Percentiles rank a stretch among this genome's conserved stretches.
Evolutionary conservation across 2,329 filamentous ascomycete genomes (phyloP).

Genomic region (Aquanectria penicillioides): DNA sequence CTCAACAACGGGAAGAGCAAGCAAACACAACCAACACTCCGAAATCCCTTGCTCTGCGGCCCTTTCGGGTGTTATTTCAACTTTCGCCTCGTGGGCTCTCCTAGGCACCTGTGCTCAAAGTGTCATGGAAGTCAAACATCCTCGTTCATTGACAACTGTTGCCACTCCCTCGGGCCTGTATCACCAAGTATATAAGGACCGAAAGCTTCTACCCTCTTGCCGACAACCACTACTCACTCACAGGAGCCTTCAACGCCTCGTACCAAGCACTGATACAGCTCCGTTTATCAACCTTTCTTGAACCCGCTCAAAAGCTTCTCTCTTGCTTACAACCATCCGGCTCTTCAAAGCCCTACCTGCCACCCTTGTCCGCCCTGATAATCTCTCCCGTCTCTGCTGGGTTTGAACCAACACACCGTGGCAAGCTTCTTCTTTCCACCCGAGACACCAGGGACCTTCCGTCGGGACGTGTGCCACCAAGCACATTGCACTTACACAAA

Average conservation of each 20-base stretch:
- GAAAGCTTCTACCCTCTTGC: conserved; percentile 27
- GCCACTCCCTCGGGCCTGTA: conserved; percentile 39
- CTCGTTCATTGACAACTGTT: conserved; percentile 35
- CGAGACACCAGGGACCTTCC: conserved; percentile 33
- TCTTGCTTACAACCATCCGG: conserved; percentile 2
- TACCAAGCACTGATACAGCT: background rate
- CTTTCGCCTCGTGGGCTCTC: conserved; percentile 39
- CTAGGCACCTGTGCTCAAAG: conserved; percentile 39
- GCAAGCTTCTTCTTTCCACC: conserved; percentile 31
- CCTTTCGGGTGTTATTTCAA: conserved; percentile 41
- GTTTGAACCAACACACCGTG: conserved; percentile 24
- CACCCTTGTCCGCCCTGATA: conserved; percentile 1
- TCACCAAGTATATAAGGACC: conserved; percentile 43
- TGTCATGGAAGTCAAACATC: conserved; percentile 42
- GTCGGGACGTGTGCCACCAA: conserved; percentile 33
- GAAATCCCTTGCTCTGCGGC: conserved; percentile 33
- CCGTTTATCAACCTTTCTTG: conserved; percentile 4
- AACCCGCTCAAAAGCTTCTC: background rate
- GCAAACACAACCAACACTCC: conserved; percentile 39
- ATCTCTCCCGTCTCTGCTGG: background rate
- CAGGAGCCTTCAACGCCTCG: conserved; percentile 24
- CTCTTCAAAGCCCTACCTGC: background rate
- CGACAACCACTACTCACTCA: conserved; percentile 31
- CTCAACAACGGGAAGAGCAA: conserved; percentile 31
- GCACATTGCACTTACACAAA: conserved; percentile 36